Conservation (phyloP, 1,139 yeast species). For the Chernovozyma sophiae-reginae region DNA sequence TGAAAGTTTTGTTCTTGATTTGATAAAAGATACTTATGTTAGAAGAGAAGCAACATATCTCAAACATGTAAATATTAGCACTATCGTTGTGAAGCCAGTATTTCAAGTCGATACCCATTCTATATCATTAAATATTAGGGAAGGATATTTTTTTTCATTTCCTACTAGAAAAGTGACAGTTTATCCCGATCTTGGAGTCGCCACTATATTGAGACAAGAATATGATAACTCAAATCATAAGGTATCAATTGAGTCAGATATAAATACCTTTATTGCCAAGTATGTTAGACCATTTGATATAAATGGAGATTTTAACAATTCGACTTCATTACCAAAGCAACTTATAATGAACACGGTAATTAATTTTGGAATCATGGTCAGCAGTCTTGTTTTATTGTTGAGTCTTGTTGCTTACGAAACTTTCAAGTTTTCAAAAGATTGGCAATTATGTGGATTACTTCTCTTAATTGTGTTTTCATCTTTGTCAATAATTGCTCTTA, state of each 20-base stretch:
- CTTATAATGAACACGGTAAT: constrained; percentile 3
- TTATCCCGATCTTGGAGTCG: constrained; percentile 1
- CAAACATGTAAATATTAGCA: constrained; percentile 11
- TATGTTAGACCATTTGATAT: constrained; percentile 1
- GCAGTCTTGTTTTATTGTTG: not conserved
- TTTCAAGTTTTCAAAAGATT: not conserved
- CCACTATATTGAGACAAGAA: not conserved
- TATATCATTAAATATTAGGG: constrained; percentile 13
- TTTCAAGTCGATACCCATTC: constrained; percentile 10
- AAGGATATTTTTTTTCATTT: constrained; percentile 14
- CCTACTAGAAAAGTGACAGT: constrained; percentile 1
- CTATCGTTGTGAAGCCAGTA: constrained; percentile 18
- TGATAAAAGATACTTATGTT: constrained; percentile 18
- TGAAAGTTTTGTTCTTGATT: constrained; percentile 8
- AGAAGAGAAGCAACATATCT: constrained; percentile 20
- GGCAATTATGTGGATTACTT: not conserved
- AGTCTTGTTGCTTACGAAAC: not conserved
- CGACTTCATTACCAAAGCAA: not conserved
- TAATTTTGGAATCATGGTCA: constrained; percentile 7
- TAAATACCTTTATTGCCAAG: not conserved
- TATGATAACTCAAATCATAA: not conserved
- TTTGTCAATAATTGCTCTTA: not conserved
- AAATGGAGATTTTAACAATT: not conserved
- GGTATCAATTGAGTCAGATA: not conserved
- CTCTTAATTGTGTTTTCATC: not conserved